Evolutionary conservation across 805 yeast genomes (phyloP), one percentile per base, ranked within the genome.

Genomic region (Crinitomyces ghanaensis): DNA sequence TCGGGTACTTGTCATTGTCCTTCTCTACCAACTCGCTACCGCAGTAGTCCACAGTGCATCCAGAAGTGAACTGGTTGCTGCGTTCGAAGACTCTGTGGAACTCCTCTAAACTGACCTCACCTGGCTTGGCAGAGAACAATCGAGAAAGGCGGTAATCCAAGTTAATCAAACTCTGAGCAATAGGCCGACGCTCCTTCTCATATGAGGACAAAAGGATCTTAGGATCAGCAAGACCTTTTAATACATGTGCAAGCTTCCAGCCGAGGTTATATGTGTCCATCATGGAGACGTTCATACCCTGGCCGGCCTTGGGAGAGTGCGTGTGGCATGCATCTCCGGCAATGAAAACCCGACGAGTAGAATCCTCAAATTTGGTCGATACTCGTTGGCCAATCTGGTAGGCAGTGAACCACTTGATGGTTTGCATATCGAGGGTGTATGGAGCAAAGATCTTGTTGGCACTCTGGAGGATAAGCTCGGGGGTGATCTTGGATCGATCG

Each of bases 371-470:
- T 13, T 41, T 28, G 5, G 46, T 34, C 4, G 57, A 45, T 13
- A 56, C 61, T 20, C 62, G 36, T 36, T 57, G 62, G 12, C 61
- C 59, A 33, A 57, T 50, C 33, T 51, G 55, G 29, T 54, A 54
- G 13, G 55, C 55, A n/a, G 56, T 50, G 36, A 41, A 54, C 58
- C 59, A 54, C 34, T 46, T 44, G 31, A 55, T 32, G 18, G 48
- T 46, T 7, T 40, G 42, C 38, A 50, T 45, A 33, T 53, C 56
- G 30, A 44, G 37, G 4, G 25, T 37, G 39, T 47, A 50, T 3
- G 54, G 54, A 17, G 31, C 27, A 22, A 50, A 30, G 24, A 49
- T 49, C 30, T 39, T 44, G 17, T 37, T 36, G 6, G 53, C 53
- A 19, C 40, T 45, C 11, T 41, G 37, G n/a, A 51, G 38, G 26